These are phyloP conservation scores for Lactuca sativa DNA, from an alignment of 129 eudicot genomes.

Conservation along the genomic window DNA sequence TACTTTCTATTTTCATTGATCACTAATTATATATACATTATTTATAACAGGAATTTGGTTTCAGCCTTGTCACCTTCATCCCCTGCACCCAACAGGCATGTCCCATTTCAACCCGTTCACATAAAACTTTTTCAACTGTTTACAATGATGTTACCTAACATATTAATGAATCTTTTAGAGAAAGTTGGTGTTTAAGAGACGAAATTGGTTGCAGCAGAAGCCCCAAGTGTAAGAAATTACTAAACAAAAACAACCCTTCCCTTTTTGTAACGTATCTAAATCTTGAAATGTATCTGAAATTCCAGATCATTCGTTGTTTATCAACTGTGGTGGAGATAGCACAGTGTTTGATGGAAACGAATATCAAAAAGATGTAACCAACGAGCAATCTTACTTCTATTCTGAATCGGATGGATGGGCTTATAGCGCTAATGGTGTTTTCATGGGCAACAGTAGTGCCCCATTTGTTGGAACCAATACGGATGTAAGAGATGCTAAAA, in stretches of 20 bases:
- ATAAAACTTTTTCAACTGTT: neutral
- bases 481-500: conserved; percentile 30
- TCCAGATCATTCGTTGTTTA: conserved; percentile 57
- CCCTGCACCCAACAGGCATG: conserved; percentile 45
- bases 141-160: conserved; percentile 12
- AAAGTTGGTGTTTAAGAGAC: conserved; percentile 62
- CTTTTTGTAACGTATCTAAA: neutral
- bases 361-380: conserved; percentile 45
- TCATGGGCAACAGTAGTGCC: conserved; percentile 37
- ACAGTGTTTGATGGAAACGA: conserved; percentile 42
- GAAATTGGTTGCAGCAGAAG: conserved; percentile 57
- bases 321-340: conserved; percentile 74
- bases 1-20: conserved; percentile 5
- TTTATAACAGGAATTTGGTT: conserved; percentile 63
- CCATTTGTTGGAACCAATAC: conserved; percentile 22
- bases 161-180: conserved; percentile 32
- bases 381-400: conserved; percentile 53
- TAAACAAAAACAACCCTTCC: neutral
- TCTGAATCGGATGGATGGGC: conserved; percentile 57
- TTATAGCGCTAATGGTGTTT: conserved; percentile 65
- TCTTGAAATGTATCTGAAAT: neutral
- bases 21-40: neutral
- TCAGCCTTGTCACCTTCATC: conserved; percentile 57
- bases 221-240: conserved; percentile 43
- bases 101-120: conserved; percentile 15